Evolutionary conservation across 148 eudicot species (phyloP).

Genomic region (Vaccinium vitisidaea): DNA sequence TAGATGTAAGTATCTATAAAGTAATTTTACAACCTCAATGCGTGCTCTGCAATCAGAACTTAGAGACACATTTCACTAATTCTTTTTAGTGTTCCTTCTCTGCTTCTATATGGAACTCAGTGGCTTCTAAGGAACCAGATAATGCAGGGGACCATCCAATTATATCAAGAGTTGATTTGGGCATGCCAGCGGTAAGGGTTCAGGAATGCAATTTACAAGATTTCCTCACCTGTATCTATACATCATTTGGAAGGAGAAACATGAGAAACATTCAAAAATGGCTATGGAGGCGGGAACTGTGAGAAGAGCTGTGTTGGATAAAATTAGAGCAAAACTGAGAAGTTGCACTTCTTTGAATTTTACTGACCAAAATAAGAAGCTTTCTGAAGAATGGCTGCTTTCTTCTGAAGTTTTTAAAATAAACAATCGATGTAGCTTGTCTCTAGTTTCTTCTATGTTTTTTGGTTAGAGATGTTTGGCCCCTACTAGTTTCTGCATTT

Average conservation of each 20-base stretch:
- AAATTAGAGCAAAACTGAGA: neutral
- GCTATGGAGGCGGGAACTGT: neutral
- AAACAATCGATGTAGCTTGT: neutral
- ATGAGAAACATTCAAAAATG: neutral
- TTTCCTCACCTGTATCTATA: neutral
- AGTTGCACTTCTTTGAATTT: neutral
- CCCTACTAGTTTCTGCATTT: neutral
- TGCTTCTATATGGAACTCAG: neutral
- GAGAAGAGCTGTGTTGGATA: neutral
- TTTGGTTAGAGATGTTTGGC: neutral
- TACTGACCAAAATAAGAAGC: neutral
- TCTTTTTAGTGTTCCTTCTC: neutral
- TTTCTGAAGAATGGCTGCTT: neutral
- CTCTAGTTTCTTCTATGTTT: neutral
- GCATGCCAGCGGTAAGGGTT: neutral
- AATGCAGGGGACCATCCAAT: neutral
- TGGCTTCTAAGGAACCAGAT: neutral
- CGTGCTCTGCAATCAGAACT: neutral
- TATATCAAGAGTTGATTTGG: neutral
- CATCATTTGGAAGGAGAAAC: neutral
- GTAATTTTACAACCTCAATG: neutral
- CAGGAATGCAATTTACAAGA: neutral
- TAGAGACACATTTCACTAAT: neutral
- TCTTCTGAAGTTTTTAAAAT: neutral
- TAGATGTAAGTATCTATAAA: neutral